Percentiles rank a stretch among this genome's conserved stretches.
Evolutionary conservation across 805 yeast genomes (phyloP).

Genomic region (Debaryomyces prosopidis): DNA sequence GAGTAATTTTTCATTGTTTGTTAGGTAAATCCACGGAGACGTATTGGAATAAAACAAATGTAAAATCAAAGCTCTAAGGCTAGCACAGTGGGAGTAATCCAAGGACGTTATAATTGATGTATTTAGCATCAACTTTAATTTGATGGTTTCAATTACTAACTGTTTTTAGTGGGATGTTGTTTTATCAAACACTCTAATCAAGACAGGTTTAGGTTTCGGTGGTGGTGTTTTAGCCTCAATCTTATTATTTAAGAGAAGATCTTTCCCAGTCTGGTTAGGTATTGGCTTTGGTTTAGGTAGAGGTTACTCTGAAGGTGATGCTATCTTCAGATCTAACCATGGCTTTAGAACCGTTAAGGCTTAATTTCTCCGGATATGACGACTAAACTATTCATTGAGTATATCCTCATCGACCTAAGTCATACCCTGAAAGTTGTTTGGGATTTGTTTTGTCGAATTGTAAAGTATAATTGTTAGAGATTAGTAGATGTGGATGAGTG

Average conservation of each 20-base stretch:
- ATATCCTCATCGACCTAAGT: not conserved
- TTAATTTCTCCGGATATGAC: slow-evolving; percentile 23
- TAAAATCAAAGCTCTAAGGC: too few species aligned
- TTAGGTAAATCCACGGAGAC: not conserved
- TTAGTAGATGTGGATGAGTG: not conserved
- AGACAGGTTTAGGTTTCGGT: slow-evolving; percentile 95
- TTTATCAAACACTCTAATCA: slow-evolving; percentile 88
- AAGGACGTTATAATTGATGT: too few species aligned
- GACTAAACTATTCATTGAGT: not conserved
- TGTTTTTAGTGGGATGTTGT: slow-evolving; percentile 82
- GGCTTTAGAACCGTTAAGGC: slow-evolving; percentile 77
- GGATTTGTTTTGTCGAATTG: not conserved
- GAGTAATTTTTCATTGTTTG: slow-evolving; percentile 13
- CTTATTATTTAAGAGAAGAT: slow-evolving; percentile 85
- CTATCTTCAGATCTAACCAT: slow-evolving; percentile 81
- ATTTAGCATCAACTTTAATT: too few species aligned
- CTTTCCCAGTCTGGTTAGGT: slow-evolving; percentile 98
- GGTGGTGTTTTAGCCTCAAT: slow-evolving; percentile 94
- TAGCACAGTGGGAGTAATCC: too few species aligned
- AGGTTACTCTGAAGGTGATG: slow-evolving; percentile 98
- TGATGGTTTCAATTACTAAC: slow-evolving; percentile 8
- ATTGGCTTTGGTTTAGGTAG: slow-evolving; percentile 97
- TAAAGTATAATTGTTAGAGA: not conserved
- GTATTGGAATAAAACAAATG: not conserved
- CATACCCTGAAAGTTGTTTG: not conserved